Base-by-base conservation (phyloP, 2,329 filamentous ascomycete genomes). In the Colletotrichum paranaense region DNA sequence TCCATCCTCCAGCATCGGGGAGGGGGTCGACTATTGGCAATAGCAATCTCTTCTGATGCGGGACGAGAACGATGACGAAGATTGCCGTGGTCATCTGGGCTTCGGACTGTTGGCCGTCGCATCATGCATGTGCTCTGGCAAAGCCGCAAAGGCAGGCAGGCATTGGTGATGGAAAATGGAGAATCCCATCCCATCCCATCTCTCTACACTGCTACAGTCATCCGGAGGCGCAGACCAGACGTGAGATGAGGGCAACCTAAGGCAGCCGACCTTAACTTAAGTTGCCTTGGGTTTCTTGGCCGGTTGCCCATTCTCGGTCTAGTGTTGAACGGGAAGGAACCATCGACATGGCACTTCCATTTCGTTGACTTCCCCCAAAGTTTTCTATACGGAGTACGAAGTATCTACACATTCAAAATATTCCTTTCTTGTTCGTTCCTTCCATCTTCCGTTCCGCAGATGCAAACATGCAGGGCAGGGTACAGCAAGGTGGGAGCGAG, bases 171-270 rank as follows among this genome's bases (percentile, higher is more conserved):
- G 66, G 49, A 55, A 60, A 59, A 56, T 42, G 30, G 30, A 64
- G 66, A 68, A 59, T 69, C 32, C 53, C 70, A 64, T 72, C 14
- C 68, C 65, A 63, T 57, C 49, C 35, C 64, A 24, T 70, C 38
- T 65, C 53, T 63, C 53, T 56, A 4, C 35, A 55, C 26, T 46
- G 64, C 14, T 42, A 22, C 26, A 7, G 22, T 32, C 62, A 30
- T 32, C 35, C n/a, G 6, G 12, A 5, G 32, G 16, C 26, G 32
- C 32, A 35, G 32, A 35, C 32, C 32, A 35, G 19, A 52, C 22
- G 57, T 72, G 57, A 46, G 58, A 63, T 57, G 52, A 68, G 53
- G 24, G 46, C 26, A 64, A 60, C 32, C 46, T 58, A 30, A 49
- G 53, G 53, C 42, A 28, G 30, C 32, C 53, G 53, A 24, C 19